Percentiles rank a stretch among this genome's conserved stretches.
Evolutionary conservation across 352 stramenopile genomes (phyloP).

Genomic region (Globisporangium takayamanum): DNA sequence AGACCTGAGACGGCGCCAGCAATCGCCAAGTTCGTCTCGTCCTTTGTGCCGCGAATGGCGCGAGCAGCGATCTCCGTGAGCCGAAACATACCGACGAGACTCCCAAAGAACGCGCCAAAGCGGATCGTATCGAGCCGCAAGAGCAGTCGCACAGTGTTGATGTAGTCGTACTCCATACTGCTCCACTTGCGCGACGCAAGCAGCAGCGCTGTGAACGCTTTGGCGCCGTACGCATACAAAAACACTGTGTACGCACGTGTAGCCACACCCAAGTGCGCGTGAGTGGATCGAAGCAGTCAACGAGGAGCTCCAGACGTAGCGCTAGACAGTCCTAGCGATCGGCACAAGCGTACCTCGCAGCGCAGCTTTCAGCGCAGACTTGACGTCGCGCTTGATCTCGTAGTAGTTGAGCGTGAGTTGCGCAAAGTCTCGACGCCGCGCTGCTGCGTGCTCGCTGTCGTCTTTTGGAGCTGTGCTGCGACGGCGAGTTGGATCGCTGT

Average conservation of each 20-base stretch:
- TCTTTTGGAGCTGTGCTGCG: neutral
- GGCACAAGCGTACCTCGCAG: slow-evolving; percentile 16
- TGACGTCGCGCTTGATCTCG: slow-evolving; percentile 37
- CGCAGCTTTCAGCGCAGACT: slow-evolving; percentile 39
- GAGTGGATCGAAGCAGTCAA: neutral
- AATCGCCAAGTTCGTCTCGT: slow-evolving; percentile 61
- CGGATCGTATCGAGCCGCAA: slow-evolving; percentile 61
- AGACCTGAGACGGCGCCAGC: slow-evolving; percentile 57
- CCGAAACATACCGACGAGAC: slow-evolving; percentile 66
- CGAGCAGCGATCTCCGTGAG: slow-evolving; percentile 51
- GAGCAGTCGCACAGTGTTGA: slow-evolving; percentile 63
- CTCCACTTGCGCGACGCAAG: slow-evolving; percentile 77
- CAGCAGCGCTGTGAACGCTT: slow-evolving; percentile 75
- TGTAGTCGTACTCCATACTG: slow-evolving; percentile 66
- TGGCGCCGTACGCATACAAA: slow-evolving; percentile 71
- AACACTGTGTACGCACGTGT: slow-evolving; percentile 27
- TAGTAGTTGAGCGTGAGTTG: slow-evolving; percentile 25
- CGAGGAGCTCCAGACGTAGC: neutral
- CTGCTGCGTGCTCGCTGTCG: slow-evolving; percentile 22
- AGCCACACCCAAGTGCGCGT: neutral
- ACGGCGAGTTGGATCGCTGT: neutral
- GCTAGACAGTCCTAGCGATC: neutral
- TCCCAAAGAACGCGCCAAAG: slow-evolving; percentile 74
- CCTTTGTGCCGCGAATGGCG: slow-evolving; percentile 32
- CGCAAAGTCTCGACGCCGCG: slow-evolving; percentile 28